Evolutionary conservation across 768 basidiomycete species (phyloP), one percentile per base, ranked within the genome.

Genomic region (Podaxis sp.): DNA sequence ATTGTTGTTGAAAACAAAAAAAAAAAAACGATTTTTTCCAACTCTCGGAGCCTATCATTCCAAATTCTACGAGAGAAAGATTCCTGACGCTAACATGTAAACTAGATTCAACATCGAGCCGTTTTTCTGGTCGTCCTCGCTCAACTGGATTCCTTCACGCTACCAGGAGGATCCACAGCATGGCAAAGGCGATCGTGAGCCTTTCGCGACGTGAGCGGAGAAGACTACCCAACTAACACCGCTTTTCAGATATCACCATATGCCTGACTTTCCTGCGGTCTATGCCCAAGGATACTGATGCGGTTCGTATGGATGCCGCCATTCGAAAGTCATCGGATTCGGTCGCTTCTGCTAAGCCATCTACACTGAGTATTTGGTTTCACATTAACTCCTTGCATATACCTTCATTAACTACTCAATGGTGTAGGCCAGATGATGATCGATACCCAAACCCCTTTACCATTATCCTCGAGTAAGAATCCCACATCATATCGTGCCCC

Each of bases 101-200:
- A 36, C 17, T 29, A 82, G 85, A 68, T 85, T 81, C 66, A 76
- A 79, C 41, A 80, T 88, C 51, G 87, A 88, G 65, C 87, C 87
- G 0, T 88, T 87, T 69, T 88, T 85, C 72, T 88, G 83, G 66
- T 86, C 85, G 0, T 87, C 86, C 0, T 84, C 85, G 13, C 65
- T 86, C 2, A 86, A 84, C 63, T 87, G 85, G 86, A 89, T 88
- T 64, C 87, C 87, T 2, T 84, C 85, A 1, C 80, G 86, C 58
- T 89, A 82, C 56, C 82, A 86, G 64, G 86, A 87, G 65, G 80
- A 77, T 54, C 61, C 79, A 0, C 38, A 65, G 4, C 67, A 68
- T 15, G 71, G 73, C 6, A 41, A 73, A 51, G 80, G 84, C 66
- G 86, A 88, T 71, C 86, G 85, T 87, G 65, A 66, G 85, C 57